Base-by-base conservation (phyloP, 1,284 basidiomycete species). In the Trichosporon sp. region DNA sequence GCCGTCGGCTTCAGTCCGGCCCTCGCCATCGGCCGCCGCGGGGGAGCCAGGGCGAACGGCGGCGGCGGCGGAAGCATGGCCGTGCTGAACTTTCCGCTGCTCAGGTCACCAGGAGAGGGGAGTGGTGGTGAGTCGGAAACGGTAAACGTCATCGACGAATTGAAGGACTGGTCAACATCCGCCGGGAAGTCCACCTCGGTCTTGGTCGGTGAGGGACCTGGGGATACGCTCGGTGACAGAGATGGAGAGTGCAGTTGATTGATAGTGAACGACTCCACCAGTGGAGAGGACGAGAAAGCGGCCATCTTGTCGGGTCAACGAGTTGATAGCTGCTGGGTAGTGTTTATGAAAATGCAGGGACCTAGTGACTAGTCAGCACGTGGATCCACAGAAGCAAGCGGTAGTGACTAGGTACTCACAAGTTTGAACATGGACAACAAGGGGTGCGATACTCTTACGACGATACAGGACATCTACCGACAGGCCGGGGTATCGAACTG, bases 101-200 rank as follows among this genome's bases (percentile, higher is more conserved):
- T 38, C 5, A 74, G 59, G 32, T n/a, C 32, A 70, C 65, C 73
- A 19, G 68, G 73, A 11, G 70, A 71, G 12, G 70, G 68, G 14
- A 16, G 68, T 38, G 68, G 69, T 16, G 77, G 79, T 10, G 77
- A 79, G 66, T 79, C 77, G 51, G 73, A 71, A 12, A 68, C 69
- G 11, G 76, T 76, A 59, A 84, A 75, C 12, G 80, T 81, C 78
- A 84, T 79, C 68, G 81, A 82, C 54, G 82, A 81, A 76, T 81
- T 83, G 80, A 84, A 84, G 3, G 82, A 83, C 69, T 80, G 79
- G 71, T 84, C 83, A 43, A 84, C 81, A 31, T 84, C 83, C 59
- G 78, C 76, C 5, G 82, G 81, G 7, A 84, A 73, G 65, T 83
- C 82, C 32, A 76, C 76, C 46, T 82, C 82, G 37, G 82, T 83